Conservation (phyloP, 176 grass and related monocot genomes). For the Hordeum marinum region DNA sequence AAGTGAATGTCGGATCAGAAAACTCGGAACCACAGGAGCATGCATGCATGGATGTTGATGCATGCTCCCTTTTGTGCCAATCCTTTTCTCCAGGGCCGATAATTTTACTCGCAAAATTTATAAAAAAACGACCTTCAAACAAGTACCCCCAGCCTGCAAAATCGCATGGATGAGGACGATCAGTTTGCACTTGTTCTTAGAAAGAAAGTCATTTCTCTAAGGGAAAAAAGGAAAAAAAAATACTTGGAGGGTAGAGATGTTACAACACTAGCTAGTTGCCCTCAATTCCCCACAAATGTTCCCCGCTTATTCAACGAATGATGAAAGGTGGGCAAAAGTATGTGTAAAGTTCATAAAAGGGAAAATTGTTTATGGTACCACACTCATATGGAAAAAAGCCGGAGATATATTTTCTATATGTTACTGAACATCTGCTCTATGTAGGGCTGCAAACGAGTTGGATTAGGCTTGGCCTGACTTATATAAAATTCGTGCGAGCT, state of each 20-base stretch:
- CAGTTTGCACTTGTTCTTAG: neutral
- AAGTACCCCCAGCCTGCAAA: neutral
- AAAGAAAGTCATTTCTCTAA: too few relatives aligned
- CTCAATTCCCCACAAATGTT: neutral
- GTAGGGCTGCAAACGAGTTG: too few relatives aligned
- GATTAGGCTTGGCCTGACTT: too few relatives aligned
- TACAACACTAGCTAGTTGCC: neutral
- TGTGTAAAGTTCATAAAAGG: neutral
- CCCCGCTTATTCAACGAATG: neutral
- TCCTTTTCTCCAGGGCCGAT: neutral
- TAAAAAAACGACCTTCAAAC: neutral
- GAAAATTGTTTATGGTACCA: neutral
- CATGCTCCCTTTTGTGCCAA: neutral
- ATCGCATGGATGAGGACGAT: neutral
- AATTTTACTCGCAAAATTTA: neutral
- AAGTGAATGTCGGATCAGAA: constrained; percentile 21
- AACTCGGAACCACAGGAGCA: neutral
- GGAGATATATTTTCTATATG: neutral
- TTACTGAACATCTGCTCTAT: too few relatives aligned
- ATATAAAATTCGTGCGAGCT: too few relatives aligned
- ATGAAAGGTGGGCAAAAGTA: neutral
- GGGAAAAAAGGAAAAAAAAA: too few relatives aligned
- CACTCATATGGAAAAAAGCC: neutral
- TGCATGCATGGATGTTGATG: neutral
- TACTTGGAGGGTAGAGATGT: neutral